Evolutionary conservation across 1,139 yeast species (phyloP).

Genomic region (Geotrichum restrictum): DNA sequence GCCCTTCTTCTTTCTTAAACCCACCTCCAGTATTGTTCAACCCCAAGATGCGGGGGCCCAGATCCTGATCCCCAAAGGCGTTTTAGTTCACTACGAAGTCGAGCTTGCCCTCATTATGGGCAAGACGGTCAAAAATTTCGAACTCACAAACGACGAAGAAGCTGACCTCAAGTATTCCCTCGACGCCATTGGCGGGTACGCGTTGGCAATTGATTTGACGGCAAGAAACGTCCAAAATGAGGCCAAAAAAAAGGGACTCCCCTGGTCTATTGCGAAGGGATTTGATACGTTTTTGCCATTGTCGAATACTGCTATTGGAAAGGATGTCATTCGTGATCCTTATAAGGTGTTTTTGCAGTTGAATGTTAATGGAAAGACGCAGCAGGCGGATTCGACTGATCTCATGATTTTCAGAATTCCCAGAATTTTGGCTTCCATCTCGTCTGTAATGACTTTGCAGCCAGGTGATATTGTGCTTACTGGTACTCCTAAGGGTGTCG

Average conservation of each 20-base stretch:
- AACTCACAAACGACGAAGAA: conserved; percentile 55
- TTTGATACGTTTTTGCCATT: conserved; percentile 92
- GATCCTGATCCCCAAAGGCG: conserved; percentile 76
- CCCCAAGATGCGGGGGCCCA: conserved; percentile 59
- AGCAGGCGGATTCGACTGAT: conserved; percentile 74
- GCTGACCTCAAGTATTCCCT: conserved; percentile 43
- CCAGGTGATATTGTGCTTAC: conserved; percentile 89
- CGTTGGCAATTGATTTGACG: conserved; percentile 86
- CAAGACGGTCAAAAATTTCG: conserved; percentile 57
- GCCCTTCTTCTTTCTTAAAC: conserved; percentile 91
- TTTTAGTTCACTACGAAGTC: conserved; percentile 82
- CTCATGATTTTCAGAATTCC: conserved; percentile 89
- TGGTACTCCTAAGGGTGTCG: conserved; percentile 99
- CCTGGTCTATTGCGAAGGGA: conserved; percentile 96
- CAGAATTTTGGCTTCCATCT: conserved; percentile 71
- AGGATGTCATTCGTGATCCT: conserved; percentile 64
- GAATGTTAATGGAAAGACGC: conserved; percentile 62
- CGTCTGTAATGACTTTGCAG: conserved; percentile 81
- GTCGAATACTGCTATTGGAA: conserved; percentile 59
- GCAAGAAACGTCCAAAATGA: conserved; percentile 95
- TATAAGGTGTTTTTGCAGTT: conserved; percentile 65
- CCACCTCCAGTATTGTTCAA: conserved; percentile 46
- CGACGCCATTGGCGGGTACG: conserved; percentile 77
- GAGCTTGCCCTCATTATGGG: conserved; percentile 81
- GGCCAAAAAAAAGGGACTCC: conserved; percentile 89